Conservation (phyloP, 73 alveolate genomes). For the Durusdinium trenchii region DNA sequence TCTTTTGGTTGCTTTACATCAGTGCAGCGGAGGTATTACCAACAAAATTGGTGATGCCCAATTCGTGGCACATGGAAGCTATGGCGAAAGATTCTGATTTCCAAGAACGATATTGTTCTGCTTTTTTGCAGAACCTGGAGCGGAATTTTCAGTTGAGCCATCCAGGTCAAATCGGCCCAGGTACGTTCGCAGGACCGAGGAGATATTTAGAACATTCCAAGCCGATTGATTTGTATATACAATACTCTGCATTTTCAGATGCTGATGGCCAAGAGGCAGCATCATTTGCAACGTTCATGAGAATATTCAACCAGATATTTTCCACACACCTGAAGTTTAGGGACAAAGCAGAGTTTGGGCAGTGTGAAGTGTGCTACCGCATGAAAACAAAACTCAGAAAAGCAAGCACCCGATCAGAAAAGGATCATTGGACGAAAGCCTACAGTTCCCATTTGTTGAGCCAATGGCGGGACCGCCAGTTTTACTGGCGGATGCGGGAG, state of each 20-base stretch:
- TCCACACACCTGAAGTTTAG: not conserved
- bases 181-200: not conserved
- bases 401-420: not conserved
- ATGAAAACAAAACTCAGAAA: not conserved
- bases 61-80: not conserved
- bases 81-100: not conserved
- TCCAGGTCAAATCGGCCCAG: not conserved
- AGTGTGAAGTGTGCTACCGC: not conserved
- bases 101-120: not conserved
- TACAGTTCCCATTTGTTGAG: not conserved
- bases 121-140: not conserved
- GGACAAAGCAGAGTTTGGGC: not conserved
- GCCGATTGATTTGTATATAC: not conserved
- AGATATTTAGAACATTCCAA: not conserved
- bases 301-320: not conserved
- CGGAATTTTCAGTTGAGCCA: not conserved
- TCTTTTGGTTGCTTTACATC: not conserved
- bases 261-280: not conserved
- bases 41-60: slow-evolving; percentile 16
- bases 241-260: not conserved
- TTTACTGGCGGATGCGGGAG: not conserved
- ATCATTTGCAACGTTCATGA: not conserved
- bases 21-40: not conserved
- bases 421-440: not conserved
- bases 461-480: not conserved